Percentiles rank a stretch among this genome's conserved stretches.
Conservation (phyloP, 2,329 filamentous ascomycete genomes). For the Pseudomassariella vexata region DNA sequence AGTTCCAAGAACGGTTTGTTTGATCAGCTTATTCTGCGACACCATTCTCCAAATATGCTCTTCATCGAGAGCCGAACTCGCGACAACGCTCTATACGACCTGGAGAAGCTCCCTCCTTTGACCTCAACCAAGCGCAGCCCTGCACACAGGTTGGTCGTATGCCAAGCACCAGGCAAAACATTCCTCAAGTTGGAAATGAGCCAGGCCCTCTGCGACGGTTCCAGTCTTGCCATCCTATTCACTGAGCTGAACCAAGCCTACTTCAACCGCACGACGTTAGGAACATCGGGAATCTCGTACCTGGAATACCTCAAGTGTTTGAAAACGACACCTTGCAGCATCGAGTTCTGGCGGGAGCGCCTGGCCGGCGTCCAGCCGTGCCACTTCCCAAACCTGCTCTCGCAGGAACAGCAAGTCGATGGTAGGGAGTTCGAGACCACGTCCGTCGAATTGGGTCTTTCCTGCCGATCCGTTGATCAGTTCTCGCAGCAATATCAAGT, state of each 20-base stretch:
- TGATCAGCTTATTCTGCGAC: slow-evolving; percentile 42
- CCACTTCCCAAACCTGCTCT: slow-evolving; percentile 36
- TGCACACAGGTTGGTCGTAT: slow-evolving; percentile 45
- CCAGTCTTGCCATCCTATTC: slow-evolving; percentile 40
- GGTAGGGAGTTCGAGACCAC: slow-evolving; percentile 25
- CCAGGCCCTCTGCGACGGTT: slow-evolving; percentile 42
- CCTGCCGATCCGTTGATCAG: slow-evolving; percentile 32
- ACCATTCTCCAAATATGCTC: slow-evolving; percentile 43
- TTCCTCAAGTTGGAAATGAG: slow-evolving; percentile 45
- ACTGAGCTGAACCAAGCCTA: slow-evolving; percentile 41
- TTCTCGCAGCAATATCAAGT: slow-evolving; percentile 37
- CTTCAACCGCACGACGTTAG: slow-evolving; percentile 28
- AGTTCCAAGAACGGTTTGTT: slow-evolving; percentile 42
- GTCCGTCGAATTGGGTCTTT: slow-evolving; percentile 34
- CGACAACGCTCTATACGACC: slow-evolving; percentile 30
- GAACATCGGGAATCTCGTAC: slow-evolving; percentile 27
- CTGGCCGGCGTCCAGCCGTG: slow-evolving; percentile 34
- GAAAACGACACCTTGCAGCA: slow-evolving; percentile 26
- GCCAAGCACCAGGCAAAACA: slow-evolving; percentile 35
- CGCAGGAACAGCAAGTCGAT: slow-evolving; percentile 12
- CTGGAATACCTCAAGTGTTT: slow-evolving; percentile 33
- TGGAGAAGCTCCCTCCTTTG: slow-evolving; percentile 37
- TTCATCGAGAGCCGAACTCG: slow-evolving; percentile 41
- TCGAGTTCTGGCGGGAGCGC: slow-evolving; percentile 40
- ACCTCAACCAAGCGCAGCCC: slow-evolving; percentile 31